Evolutionary conservation across 805 yeast species (phyloP).

Genomic region (Diddensiella transvaalensis): DNA sequence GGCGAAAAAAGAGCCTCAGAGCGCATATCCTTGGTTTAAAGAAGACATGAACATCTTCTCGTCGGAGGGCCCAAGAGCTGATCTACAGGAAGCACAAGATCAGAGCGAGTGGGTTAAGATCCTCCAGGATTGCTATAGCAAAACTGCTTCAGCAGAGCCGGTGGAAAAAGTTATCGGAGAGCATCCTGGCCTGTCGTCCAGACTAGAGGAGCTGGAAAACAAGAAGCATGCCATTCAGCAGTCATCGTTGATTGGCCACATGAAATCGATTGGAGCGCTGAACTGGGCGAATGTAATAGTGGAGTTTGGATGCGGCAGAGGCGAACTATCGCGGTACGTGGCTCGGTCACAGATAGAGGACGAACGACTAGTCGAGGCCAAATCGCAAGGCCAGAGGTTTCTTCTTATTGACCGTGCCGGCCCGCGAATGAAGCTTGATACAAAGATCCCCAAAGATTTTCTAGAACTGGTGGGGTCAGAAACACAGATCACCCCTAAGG

Average conservation of each 20-base stretch:
- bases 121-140: conserved; percentile 13
- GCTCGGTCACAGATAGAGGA: conserved; percentile 25
- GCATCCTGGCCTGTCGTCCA: conserved; percentile 37
- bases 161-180: conserved; percentile 16
- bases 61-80: background rate
- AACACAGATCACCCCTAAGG: conserved; percentile 16
- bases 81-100: conserved; percentile 15
- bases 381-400: conserved; percentile 32
- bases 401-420: conserved; percentile 73
- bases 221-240: conserved; percentile 82
- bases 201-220: conserved; percentile 51
- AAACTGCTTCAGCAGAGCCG: conserved; percentile 9
- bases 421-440: conserved; percentile 74
- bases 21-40: conserved; percentile 45
- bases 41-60: conserved; percentile 43
- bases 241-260: conserved; percentile 69
- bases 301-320: conserved; percentile 92
- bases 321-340: conserved; percentile 70
- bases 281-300: conserved; percentile 38
- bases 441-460: conserved; percentile 57
- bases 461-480: conserved; percentile 18
- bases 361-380: too few relatives aligned
- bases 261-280: conserved; percentile 44
- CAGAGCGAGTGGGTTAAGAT: conserved; percentile 33
- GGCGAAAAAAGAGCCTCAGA: conserved; percentile 31